These are phyloP conservation scores for Polymyxa betae DNA, from an alignment of 208 protist species.

Conservation along the genomic window DNA sequence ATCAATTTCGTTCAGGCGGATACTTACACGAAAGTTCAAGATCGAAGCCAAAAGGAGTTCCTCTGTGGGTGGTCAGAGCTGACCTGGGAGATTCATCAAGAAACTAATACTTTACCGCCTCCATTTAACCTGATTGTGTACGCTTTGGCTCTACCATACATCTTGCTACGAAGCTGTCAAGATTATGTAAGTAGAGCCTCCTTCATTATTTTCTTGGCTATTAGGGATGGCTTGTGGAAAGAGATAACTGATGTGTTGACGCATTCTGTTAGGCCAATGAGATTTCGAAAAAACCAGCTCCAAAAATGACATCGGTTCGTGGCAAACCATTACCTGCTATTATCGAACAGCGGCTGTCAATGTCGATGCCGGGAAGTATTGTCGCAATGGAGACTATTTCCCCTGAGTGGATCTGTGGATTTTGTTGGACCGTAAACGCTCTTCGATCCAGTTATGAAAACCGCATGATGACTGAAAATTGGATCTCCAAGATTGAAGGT, in stretches of 20 bases:
- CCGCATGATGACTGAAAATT: neutral
- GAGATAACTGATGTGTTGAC: too few species aligned
- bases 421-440: neutral
- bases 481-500: neutral
- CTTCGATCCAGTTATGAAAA: neutral
- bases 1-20: neutral
- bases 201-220: too few species aligned
- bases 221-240: too few species aligned
- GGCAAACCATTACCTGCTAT: neutral
- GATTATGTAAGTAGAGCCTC: too few species aligned
- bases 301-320: too few species aligned
- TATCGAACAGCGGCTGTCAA: neutral
- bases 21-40: neutral
- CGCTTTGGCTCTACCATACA: neutral
- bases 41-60: neutral
- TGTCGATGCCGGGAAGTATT: neutral
- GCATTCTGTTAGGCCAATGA: too few species aligned
- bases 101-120: neutral
- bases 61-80: neutral
- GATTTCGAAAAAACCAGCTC: too few species aligned
- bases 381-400: neutral
- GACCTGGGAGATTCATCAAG: conserved; percentile 12
- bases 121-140: conserved; percentile 23
- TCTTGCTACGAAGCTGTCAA: too few species aligned
- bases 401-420: neutral